Conservation (phyloP, 1,139 yeast genomes). For the Kluyveromyces sp. region DNA sequence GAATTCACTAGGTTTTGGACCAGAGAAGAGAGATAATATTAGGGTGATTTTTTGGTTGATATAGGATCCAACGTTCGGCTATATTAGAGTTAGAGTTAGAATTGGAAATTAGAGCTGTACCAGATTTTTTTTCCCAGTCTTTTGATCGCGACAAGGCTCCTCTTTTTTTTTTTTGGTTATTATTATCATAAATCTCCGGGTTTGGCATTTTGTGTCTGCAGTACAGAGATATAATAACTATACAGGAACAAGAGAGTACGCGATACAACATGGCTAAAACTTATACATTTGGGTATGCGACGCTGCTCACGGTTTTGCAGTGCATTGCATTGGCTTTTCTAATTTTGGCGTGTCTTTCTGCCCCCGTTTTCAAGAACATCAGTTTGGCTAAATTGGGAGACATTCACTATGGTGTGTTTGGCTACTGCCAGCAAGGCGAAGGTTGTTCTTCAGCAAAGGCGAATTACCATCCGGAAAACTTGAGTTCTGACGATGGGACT, state of each 20-base stretch:
- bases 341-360: constrained; percentile 49
- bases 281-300: constrained; percentile 14
- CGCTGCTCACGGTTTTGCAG: constrained; percentile 27
- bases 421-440: constrained; percentile 48
- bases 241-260: background rate
- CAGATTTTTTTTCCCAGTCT: too few species aligned
- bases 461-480: constrained; percentile 38
- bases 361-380: constrained; percentile 49
- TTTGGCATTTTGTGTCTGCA: too few species aligned
- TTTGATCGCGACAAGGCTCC: too few species aligned
- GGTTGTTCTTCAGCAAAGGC: constrained; percentile 45
- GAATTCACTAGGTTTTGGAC: too few species aligned
- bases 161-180: too few species aligned
- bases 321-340: constrained; percentile 40
- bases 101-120: too few species aligned
- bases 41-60: too few species aligned
- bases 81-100: too few species aligned
- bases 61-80: too few species aligned
- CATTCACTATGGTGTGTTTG: constrained; percentile 77
- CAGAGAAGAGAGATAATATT: too few species aligned
- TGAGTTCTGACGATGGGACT: constrained; percentile 32
- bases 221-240: too few species aligned
- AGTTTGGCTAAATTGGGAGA: constrained; percentile 45
- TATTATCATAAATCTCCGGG: too few species aligned
- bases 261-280: constrained; percentile 5